Evolutionary conservation across 371 early-diverging fungal species (phyloP).

Genomic region (Capillidium rhysosporum): DNA sequence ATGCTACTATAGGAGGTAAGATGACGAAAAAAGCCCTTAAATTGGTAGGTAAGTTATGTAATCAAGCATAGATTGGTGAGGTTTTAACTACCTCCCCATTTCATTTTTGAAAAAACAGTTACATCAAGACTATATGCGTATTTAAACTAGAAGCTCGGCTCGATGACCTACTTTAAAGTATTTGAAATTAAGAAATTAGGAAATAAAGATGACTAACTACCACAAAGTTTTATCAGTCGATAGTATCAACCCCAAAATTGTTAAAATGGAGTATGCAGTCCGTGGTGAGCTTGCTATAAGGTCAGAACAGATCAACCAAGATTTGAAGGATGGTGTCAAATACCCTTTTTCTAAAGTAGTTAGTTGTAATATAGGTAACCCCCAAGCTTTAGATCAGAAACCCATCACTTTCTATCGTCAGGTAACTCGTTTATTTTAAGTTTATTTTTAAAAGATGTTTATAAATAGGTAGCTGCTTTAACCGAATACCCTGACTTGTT

Average conservation of each 20-base stretch:
- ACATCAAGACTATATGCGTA: too few species aligned
- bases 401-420: slow-evolving; percentile 97
- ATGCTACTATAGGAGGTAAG: too few species aligned
- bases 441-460: background rate
- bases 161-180: too few species aligned
- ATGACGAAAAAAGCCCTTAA: too few species aligned
- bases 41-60: too few species aligned
- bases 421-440: slow-evolving; percentile 19
- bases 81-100: too few species aligned
- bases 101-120: too few species aligned
- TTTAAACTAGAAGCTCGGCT: too few species aligned
- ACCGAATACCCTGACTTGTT: slow-evolving; percentile 75
- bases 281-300: slow-evolving; percentile 90
- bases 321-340: slow-evolving; percentile 19
- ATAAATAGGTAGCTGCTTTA: slow-evolving; percentile 50
- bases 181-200: too few species aligned
- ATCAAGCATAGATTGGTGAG: too few species aligned
- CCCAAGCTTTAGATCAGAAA: slow-evolving; percentile 82
- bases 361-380: slow-evolving; percentile 95
- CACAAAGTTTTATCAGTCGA: slow-evolving; percentile 36
- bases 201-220: too few species aligned
- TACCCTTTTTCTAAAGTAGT: slow-evolving; percentile 60
- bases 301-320: slow-evolving; percentile 64
- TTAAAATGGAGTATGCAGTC: slow-evolving; percentile 82
- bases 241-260: slow-evolving; percentile 50